Base-by-base conservation (phyloP, 345 rosid species). In the Hibiscus mutabilis region DNA sequence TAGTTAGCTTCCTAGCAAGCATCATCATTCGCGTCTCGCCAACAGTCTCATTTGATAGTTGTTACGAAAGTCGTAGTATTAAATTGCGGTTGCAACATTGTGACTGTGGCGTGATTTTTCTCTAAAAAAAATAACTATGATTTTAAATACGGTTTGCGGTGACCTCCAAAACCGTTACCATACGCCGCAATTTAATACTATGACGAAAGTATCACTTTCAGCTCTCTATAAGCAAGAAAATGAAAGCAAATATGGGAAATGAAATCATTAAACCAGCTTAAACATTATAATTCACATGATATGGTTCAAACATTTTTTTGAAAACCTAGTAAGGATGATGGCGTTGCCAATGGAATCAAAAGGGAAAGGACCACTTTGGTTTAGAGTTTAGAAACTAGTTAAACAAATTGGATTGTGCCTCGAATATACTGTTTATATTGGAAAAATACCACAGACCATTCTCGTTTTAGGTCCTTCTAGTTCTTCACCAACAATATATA, bases 381-480 rank as follows among this genome's bases (percentile, higher is more conserved):
- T 69, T 55, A 33, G 60, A 31, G 5, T 31, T 31, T 31, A 31
- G 35, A 31, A 52, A 19, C 60, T 46, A 46, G 51, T 46, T 46
- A 46, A 46, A 11, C 15, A 46, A 70, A 52, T 19, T 63, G 73
- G 49, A 69, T 69, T 46, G 55, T 57, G 65, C 65, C 53, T 40
- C 55, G 73, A 57, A 70, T 70, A 70, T 70, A 6, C 62, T 15
- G 49, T 21, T 44, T 69, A 27, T 68, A 13, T 19, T 18, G 57
- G 33, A 8, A 51, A 68, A 52, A 52, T n/a, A 11, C 6, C 3
- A 10, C 35, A 31, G 47, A 31, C 46, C 25, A 19, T 19, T 51
- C 25, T 68, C 46, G 12, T 52, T 9, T 68, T 31, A 12, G 27
- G 42, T 4, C 42, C 7, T 31, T 18, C 51, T 53, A 53, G 6